phyloP scores from a whole-genome alignment of 2,329 filamentous ascomycete genomes.

The Cyphellophora attinorum region DNA sequence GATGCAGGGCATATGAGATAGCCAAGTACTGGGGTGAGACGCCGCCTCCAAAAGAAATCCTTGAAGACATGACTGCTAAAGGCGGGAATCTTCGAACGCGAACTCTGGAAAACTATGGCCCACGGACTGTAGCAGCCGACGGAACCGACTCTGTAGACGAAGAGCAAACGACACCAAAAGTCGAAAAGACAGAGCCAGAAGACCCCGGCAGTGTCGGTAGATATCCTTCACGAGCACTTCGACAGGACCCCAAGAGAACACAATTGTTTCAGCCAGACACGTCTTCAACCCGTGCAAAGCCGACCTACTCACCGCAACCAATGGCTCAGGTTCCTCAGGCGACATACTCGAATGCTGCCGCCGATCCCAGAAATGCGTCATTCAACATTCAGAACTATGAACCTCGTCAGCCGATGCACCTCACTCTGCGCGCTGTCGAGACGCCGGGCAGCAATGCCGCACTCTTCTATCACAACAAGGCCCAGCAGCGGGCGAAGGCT shows the following conservation, averaged over 20 bases:
- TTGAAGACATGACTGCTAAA: conserved; percentile 72
- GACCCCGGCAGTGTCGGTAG: conserved; percentile 37
- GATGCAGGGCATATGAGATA: conserved; percentile 65
- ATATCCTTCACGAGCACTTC: conserved; percentile 33
- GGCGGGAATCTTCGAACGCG: conserved; percentile 69
- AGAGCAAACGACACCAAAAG: conserved; percentile 40
- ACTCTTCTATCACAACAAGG: conserved; percentile 51
- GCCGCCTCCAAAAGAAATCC: conserved; percentile 76
- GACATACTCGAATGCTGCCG: conserved; percentile 27
- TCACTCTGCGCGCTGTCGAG: conserved; percentile 62
- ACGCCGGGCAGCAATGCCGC: conserved; percentile 66
- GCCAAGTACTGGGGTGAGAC: conserved; percentile 66
- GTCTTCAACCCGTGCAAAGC: conserved; percentile 53
- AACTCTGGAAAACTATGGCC: conserved; percentile 65
- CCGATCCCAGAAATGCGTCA: conserved; percentile 37
- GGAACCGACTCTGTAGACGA: conserved; percentile 32
- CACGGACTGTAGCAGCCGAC: conserved; percentile 27
- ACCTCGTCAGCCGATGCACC: conserved; percentile 50
- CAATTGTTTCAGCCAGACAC: conserved; percentile 79
- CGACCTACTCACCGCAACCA: conserved; percentile 26
- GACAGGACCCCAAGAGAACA: conserved; percentile 76
- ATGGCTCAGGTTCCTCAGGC: conserved; percentile 18
- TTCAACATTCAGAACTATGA: conserved; percentile 56
- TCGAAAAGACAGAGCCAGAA: conserved; percentile 39
- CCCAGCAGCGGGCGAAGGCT: conserved; percentile 15